phyloP scores from a whole-genome alignment of 495 filamentous ascomycete species.

The Thermochaetoides thermophila region DNA sequence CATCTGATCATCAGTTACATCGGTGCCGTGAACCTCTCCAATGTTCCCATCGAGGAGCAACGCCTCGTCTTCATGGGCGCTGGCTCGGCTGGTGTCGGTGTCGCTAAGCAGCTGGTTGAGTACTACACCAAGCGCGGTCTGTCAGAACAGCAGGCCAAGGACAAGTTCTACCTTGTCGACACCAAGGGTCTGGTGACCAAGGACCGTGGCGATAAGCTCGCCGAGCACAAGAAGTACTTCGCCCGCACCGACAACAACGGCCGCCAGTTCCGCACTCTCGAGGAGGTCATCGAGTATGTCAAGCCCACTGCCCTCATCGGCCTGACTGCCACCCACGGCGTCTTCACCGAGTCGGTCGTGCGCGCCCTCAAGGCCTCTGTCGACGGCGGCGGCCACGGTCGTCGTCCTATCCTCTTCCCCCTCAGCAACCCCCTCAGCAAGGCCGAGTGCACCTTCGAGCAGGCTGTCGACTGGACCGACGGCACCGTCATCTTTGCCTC shows the following conservation, averaged over 20 bases:
- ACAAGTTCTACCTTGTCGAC: constrained; percentile 96
- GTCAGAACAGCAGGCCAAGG: constrained; percentile 75
- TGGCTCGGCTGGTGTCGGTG: constrained; percentile 87
- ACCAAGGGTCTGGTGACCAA: constrained; percentile 88
- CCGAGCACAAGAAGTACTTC: constrained; percentile 97
- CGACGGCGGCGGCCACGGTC: constrained; percentile 55
- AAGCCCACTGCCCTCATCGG: constrained; percentile 90
- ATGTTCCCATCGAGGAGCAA: constrained; percentile 76
- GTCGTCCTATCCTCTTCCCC: constrained; percentile 79
- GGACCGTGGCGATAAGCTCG: constrained; percentile 85
- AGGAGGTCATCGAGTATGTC: constrained; percentile 85
- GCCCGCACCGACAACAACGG: constrained; percentile 85
- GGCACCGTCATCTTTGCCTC: constrained; percentile 87
- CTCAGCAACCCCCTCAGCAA: constrained; percentile 89
- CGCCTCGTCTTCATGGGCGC: constrained; percentile 93
- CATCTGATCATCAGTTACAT: constrained; percentile 44
- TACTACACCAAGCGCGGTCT: constrained; percentile 89
- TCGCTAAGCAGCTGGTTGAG: constrained; percentile 91
- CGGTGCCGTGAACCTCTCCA: constrained; percentile 80
- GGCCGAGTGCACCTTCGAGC: constrained; percentile 93
- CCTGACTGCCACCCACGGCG: constrained; percentile 82
- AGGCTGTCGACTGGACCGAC: constrained; percentile 75
- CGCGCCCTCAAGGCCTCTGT: constrained; percentile 57
- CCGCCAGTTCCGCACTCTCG: constrained; percentile 75
- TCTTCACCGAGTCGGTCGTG: constrained; percentile 82